phyloP scores from a whole-genome alignment of 208 protist genomes.

The Wallacemonas rigidus region DNA sequence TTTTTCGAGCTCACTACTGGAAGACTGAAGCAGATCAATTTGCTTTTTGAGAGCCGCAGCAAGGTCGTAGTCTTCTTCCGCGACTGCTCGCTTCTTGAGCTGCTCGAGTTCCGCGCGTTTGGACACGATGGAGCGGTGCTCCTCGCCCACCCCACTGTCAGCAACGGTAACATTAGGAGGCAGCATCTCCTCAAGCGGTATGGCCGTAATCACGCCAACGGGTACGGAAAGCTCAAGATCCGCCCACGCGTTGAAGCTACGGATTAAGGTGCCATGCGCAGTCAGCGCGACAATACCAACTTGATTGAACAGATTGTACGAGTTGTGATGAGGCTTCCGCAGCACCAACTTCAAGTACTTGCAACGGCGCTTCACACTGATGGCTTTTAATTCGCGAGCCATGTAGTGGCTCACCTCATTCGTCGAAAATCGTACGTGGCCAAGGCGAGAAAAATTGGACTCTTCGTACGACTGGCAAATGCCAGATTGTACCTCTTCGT shows the following conservation, averaged over 20 bases:
- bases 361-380: conserved; percentile 64
- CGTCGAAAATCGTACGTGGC: conserved; percentile 73
- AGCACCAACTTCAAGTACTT: conserved; percentile 88
- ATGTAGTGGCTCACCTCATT: conserved; percentile 59
- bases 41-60: conserved; percentile 71
- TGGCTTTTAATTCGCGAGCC: conserved; percentile 89
- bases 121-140: conserved; percentile 9
- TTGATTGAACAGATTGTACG: conserved; percentile 89
- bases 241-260: conserved; percentile 36
- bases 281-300: conserved; percentile 83
- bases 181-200: conserved; percentile 83
- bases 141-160: conserved; percentile 5
- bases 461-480: conserved; percentile 52
- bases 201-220: conserved; percentile 54
- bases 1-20: conserved; percentile 43
- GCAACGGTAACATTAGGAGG: conserved; percentile 30
- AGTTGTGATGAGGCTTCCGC: conserved; percentile 66
- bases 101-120: conserved; percentile 38
- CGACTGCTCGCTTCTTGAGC: conserved; percentile 77
- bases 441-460: conserved; percentile 69
- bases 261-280: conserved; percentile 62
- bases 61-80: conserved; percentile 88
- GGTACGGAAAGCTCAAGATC: conserved; percentile 30
- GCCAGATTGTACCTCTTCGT: conserved; percentile 53
- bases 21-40: conserved; percentile 46